Conservation (phyloP, 2,329 filamentous ascomycete species). For the Bertia moriformis region DNA sequence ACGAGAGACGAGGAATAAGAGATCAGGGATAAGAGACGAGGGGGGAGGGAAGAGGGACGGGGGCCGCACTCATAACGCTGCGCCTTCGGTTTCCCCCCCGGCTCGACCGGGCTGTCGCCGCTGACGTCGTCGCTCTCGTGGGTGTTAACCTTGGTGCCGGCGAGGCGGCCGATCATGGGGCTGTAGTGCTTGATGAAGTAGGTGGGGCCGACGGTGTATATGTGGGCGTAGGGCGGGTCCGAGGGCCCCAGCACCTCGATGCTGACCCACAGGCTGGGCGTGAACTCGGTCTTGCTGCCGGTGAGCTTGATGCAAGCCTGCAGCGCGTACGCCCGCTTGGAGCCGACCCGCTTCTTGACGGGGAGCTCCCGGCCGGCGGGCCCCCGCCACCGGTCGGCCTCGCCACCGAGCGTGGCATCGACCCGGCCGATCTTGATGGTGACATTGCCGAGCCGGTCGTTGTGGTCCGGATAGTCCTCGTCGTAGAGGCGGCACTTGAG, state of each 20-base stretch:
- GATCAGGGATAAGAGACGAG: background rate
- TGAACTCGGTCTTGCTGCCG: constrained; percentile 48
- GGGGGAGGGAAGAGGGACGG: too few relatives aligned
- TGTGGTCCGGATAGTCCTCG: constrained; percentile 72
- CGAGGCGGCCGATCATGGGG: constrained; percentile 71
- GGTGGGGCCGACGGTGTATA: constrained; percentile 69
- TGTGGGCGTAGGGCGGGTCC: constrained; percentile 48
- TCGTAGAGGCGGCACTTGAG: constrained; percentile 82
- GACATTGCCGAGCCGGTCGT: constrained; percentile 79
- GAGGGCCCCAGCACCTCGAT: constrained; percentile 67
- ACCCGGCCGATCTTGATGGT: constrained; percentile 41
- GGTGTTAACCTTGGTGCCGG: constrained; percentile 55
- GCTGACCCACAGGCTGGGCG: constrained; percentile 57
- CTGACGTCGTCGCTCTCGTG: constrained; percentile 34
- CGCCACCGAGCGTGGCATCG: constrained; percentile 55
- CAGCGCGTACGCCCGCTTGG: constrained; percentile 71
- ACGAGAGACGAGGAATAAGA: constrained; percentile 1
- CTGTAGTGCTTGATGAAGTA: constrained; percentile 73
- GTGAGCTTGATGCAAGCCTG: constrained; percentile 53
- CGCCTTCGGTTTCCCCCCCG: constrained; percentile 33
- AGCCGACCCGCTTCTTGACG: constrained; percentile 71
- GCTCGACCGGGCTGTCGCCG: constrained; percentile 11
- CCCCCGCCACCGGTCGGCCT: constrained; percentile 29
- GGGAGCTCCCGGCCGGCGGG: constrained; percentile 46
- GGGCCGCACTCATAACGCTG: constrained; percentile 61